These are phyloP conservation scores for Hypomyces perniciosus DNA, from an alignment of 2,329 filamentous ascomycete species.

Conservation along the genomic window DNA sequence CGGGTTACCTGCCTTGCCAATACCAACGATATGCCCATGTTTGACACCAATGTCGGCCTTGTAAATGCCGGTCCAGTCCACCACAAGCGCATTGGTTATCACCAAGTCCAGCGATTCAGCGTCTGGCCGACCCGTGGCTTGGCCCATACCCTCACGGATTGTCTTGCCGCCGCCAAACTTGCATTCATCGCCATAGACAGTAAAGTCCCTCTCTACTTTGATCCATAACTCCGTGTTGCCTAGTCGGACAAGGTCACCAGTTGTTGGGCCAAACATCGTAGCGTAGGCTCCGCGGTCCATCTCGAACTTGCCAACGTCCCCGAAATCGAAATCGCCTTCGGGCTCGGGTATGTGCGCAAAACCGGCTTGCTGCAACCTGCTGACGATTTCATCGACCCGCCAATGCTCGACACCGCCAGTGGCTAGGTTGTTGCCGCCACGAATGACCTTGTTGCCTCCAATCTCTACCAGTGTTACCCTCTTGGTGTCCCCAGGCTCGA, in stretches of 20 bases:
- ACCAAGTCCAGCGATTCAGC: conserved; percentile 74
- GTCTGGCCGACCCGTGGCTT: conserved; percentile 71
- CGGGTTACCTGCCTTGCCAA: conserved; percentile 95
- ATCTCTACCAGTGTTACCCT: conserved; percentile 89
- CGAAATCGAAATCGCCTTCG: conserved; percentile 37
- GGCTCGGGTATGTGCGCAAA: conserved; percentile 75
- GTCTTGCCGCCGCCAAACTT: conserved; percentile 95
- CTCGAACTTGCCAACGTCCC: conserved; percentile 52
- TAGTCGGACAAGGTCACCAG: conserved; percentile 75
- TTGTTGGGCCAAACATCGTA: conserved; percentile 89
- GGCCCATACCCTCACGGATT: conserved; percentile 90
- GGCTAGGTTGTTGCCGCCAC: conserved; percentile 77
- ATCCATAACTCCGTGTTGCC: conserved; percentile 87
- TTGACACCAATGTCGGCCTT: conserved; percentile 97
- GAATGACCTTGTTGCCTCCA: conserved; percentile 70
- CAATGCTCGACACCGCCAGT: conserved; percentile 62
- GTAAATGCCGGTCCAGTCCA: conserved; percentile 90
- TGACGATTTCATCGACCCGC: conserved; percentile 59
- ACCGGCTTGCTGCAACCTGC: conserved; percentile 61
- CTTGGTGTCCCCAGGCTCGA: conserved; percentile 89
- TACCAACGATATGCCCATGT: conserved; percentile 74
- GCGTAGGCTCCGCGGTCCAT: conserved; percentile 77
- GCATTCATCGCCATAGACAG: conserved; percentile 85
- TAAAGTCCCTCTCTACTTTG: conserved; percentile 79
- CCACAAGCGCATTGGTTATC: conserved; percentile 80